These are phyloP conservation scores for Colletotrichum aenigma DNA, from an alignment of 2,329 filamentous ascomycete species.

Conservation along the genomic window DNA sequence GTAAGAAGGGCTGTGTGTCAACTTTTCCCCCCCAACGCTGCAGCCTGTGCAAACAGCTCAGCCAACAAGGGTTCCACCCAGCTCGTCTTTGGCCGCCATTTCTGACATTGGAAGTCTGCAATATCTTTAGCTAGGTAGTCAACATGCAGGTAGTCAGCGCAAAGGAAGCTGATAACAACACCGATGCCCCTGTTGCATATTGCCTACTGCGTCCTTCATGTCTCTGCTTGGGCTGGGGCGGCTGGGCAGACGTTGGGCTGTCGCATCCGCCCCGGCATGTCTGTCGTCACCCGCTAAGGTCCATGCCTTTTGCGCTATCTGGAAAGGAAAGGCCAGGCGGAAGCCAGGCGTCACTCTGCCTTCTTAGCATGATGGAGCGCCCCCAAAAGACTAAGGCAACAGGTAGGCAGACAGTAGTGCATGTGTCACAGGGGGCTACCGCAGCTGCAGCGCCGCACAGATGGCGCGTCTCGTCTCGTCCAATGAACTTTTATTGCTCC, in stretches of 20 bases:
- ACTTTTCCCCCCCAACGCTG: neutral
- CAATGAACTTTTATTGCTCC: neutral
- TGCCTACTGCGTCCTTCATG: neutral
- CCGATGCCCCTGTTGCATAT: neutral
- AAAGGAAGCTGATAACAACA: neutral
- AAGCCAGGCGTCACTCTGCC: neutral
- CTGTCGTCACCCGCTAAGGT: neutral
- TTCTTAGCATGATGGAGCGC: neutral
- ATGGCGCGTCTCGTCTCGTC: conserved; percentile 7
- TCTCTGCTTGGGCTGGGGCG: neutral
- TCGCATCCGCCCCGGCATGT: neutral
- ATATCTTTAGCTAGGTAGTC: neutral
- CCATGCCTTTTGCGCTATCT: neutral
- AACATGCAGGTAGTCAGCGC: neutral
- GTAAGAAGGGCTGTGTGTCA: neutral
- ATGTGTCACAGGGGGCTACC: neutral
- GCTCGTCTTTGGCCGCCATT: neutral
- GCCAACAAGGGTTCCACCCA: neutral
- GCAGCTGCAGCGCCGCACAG: conserved; percentile 5
- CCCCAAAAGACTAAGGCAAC: neutral
- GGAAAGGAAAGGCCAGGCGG: conserved; percentile 5
- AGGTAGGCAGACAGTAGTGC: neutral
- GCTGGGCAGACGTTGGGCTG: neutral
- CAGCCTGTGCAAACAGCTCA: neutral
- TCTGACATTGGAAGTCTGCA: neutral